phyloP scores from a whole-genome alignment of 257 asterid species.

The Handroanthus guayacan region DNA sequence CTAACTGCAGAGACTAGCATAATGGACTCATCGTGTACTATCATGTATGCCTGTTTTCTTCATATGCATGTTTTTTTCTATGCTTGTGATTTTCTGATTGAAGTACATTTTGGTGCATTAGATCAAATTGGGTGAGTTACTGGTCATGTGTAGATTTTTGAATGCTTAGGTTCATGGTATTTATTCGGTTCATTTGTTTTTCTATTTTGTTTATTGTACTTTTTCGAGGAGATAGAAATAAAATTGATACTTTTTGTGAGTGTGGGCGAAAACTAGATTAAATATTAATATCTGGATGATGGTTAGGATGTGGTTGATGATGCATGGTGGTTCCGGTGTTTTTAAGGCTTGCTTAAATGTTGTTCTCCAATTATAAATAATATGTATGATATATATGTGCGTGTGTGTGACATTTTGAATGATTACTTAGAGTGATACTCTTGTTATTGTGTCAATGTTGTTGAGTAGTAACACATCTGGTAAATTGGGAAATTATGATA shows the following conservation, averaged over 20 bases:
- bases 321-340: not conserved
- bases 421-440: not conserved
- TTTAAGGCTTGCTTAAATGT: not conserved
- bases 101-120: not conserved
- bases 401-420: not conserved
- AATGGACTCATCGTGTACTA: conserved; percentile 80
- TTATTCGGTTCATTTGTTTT: not conserved
- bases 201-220: not conserved
- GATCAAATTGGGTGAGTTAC: not conserved
- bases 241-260: not conserved
- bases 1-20: conserved; percentile 81
- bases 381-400: too few relatives aligned
- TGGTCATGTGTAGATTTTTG: conserved; percentile 14
- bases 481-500: too few relatives aligned
- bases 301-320: not conserved
- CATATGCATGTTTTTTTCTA: conserved; percentile 72
- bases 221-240: not conserved
- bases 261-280: not conserved
- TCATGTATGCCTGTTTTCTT: conserved; percentile 78
- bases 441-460: not conserved
- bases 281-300: not conserved
- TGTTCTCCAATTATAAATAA: not conserved
- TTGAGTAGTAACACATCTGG: too few relatives aligned
- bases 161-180: conserved; percentile 19
- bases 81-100: conserved; percentile 67